Base-by-base conservation (phyloP, 2,329 filamentous ascomycete species). In the Alternaria ventricosa region DNA sequence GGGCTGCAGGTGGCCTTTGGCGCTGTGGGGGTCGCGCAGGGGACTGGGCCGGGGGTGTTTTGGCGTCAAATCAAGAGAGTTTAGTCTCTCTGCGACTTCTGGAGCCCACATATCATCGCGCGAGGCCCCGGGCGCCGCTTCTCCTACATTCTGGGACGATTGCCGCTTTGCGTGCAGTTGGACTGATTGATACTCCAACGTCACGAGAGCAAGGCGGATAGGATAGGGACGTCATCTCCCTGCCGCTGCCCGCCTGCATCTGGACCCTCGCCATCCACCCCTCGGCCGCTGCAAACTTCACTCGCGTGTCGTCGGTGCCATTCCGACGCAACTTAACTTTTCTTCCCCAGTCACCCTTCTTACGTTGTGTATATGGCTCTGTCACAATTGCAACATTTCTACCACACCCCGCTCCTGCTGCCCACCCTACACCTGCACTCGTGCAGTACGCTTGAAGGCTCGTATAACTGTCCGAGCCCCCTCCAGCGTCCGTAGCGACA, bases 341-440 rank as follows among this genome's bases (percentile, higher is more conserved):
- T 46, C 47, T 13, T 8, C 9, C 57, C 12, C 43, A 11, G 33
- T 15, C 20, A 23, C 50, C 54, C 20, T 15, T 58, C 57, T 27
- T 30, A 58, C 56, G 53, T 28, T 66, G 69, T 75, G 71, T 77
- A 73, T 66, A 80, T 80, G 76, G 76, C 77, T 75, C 68, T 72
- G 68, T 68, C 69, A 67, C 66, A 67, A 61, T 66, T 66, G 61
- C 67, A 64, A 53, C 66, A 63, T 59, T 61, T 58, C 47, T 68
- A 54, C 61, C 65, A 60, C 56, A 50, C 68, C 33, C 65, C 64
- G 57, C 68, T 68, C 66, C 33, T 70, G 62, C 65, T 73, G 25
- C 68, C 71, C 58, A 51, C 67, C 50, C 65, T 68, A 36, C 65
- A 69, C 49, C 59, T 64, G 61, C 66, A 69, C 62, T 60, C 63